Conservation (phyloP, 139 green algal genomes). For the Ettlia oleoabundans region DNA sequence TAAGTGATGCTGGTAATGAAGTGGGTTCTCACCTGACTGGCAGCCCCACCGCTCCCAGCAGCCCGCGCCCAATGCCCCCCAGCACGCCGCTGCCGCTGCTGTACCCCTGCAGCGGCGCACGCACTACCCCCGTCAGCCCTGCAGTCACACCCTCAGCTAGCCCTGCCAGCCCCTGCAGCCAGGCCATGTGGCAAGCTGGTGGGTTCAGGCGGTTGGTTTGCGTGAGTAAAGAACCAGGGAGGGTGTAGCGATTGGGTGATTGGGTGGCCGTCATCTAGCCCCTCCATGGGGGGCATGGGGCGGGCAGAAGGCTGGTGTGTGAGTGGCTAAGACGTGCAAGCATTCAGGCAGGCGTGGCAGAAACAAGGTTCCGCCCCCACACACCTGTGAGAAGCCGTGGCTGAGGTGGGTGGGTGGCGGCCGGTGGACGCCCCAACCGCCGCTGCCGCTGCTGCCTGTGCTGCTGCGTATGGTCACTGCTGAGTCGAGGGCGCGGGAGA, state of each 20-base stretch:
- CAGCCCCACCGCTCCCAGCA: slow-evolving; percentile 57
- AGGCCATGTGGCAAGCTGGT: too few species aligned
- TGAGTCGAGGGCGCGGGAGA: slow-evolving; percentile 53
- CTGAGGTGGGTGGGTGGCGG: slow-evolving; percentile 22
- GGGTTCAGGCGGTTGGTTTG: too few species aligned
- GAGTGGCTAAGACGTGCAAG: too few species aligned
- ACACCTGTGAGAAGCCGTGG: slow-evolving; percentile 1
- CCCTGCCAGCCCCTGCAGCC: slow-evolving; percentile 26
- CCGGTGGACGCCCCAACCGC: not conserved
- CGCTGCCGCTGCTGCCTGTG: not conserved
- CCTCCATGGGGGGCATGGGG: too few species aligned
- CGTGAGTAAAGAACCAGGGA: too few species aligned
- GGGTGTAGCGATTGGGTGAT: too few species aligned
- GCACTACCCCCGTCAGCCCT: slow-evolving; percentile 26
- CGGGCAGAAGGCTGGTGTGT: too few species aligned
- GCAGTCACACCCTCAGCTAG: slow-evolving; percentile 24
- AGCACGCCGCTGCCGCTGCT: slow-evolving; percentile 37
- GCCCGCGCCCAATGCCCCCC: slow-evolving; percentile 37
- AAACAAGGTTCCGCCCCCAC: too few species aligned
- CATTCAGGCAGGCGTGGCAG: too few species aligned
- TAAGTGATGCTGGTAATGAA: too few species aligned
- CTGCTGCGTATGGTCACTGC: slow-evolving; percentile 17
- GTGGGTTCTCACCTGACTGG: slow-evolving; percentile 50
- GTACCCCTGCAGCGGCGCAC: slow-evolving; percentile 26
- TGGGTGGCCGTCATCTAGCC: too few species aligned